Evolutionary conservation across 768 basidiomycete species (phyloP), one percentile per base, ranked within the genome.

Genomic region (Boletus barrowsii): DNA sequence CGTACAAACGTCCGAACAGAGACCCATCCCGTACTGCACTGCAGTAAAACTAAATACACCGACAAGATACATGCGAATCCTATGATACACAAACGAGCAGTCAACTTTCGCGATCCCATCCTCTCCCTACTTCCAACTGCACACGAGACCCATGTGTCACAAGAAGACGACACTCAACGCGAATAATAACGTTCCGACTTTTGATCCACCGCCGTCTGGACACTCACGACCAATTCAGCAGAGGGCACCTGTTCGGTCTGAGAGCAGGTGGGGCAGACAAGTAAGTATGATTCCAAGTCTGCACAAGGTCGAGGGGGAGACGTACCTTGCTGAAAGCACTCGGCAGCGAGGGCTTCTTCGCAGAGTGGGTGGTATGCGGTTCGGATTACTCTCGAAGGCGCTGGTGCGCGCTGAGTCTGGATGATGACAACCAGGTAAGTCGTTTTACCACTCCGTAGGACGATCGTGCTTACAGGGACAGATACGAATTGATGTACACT

Each of bases 401-500:
- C 35, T 71, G 68, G 3, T 81, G 73, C 5, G 76, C 73, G 52
- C 82, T 83, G 36, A 83, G 72, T 37, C 79, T 73, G 57, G 10
- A 60, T 47, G 20, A 43, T 15, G 43, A 36, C 3, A 26, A 18
- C 2, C 15, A 51, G 6, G 33, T 48, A 8, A 56, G 54, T 39
- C 7, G 7, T 35, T 49, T 43, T 32, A n/a, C 10, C 11, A 3
- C n/a, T n/a, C n/a, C n/a, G 14, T 9, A 15, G 5, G 42, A 18
- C 4, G n/a, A 6, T 32, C 26, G n/a, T 43, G 59, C 65, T 56
- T 49, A 73, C 65, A 69, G 73, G 14, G 81, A 78, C 22, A 84
- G 74, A 59, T 82, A 82, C 8, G 81, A 77, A 57, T 81, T 83
- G 32, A 78, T 69, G 58, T 83, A 83, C 32, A 83, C 80, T 83